A percentile compares a stretch with the other conserved stretches of the same genome.
Evolutionary conservation across 371 early-diverging fungal species (phyloP).

Genomic region (Mucor circinelloides): DNA sequence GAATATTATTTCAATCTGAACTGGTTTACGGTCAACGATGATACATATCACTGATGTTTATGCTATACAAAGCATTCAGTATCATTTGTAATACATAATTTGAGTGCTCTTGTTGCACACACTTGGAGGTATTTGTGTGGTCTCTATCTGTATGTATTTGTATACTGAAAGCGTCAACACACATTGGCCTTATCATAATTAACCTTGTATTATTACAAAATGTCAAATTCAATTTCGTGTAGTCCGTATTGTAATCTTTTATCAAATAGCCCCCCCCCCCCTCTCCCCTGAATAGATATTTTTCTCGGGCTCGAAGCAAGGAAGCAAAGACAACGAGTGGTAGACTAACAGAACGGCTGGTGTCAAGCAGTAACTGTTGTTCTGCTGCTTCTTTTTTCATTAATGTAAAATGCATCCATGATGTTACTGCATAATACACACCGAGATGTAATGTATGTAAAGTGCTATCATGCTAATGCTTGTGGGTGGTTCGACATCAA

Average conservation of each 20-base stretch:
- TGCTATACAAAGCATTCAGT: not conserved
- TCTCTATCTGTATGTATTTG: not conserved
- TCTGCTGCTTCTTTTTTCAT: conserved; percentile 1
- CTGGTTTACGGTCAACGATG: not conserved
- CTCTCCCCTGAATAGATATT: not conserved
- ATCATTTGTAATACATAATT: too few relatives aligned
- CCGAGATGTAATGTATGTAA: not conserved
- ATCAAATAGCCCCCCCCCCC: not conserved
- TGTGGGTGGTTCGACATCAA: not conserved
- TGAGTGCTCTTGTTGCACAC: not conserved
- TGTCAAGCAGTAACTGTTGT: not conserved
- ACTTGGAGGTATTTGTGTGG: not conserved
- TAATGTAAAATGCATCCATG: not conserved
- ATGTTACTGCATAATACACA: not conserved
- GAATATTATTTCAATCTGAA: not conserved
- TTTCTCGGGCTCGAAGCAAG: not conserved
- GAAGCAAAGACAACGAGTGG: not conserved
- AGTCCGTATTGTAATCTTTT: not conserved
- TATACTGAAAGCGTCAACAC: not conserved
- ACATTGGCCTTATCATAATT: not conserved
- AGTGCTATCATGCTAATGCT: not conserved
- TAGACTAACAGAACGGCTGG: not conserved
- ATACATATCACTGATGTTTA: not conserved
- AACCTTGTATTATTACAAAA: not conserved
- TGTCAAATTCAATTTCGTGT: not conserved